phyloP scores from a whole-genome alignment of 2,329 filamentous ascomycete species.

The Apiospora rasikravindrae region DNA sequence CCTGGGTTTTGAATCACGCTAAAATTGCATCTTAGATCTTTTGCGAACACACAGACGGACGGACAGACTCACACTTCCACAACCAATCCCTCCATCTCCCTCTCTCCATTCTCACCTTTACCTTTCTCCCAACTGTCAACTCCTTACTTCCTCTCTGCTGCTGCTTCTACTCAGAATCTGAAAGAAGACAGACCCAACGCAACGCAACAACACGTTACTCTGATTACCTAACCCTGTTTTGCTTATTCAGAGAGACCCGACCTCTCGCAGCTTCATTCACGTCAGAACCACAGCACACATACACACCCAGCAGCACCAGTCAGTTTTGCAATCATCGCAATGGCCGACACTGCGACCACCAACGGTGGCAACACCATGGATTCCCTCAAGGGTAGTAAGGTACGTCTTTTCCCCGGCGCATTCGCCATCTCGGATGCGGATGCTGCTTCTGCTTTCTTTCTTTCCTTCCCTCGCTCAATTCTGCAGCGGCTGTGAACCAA shows the following conservation, averaged over 20 bases:
- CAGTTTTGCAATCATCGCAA: constrained; percentile 8
- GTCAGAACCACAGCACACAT: not conserved
- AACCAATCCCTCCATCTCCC: not conserved
- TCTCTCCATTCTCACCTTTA: not conserved
- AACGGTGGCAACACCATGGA: constrained; percentile 55
- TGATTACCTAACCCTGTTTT: not conserved
- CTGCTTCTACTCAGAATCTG: not conserved
- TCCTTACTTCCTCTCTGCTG: not conserved
- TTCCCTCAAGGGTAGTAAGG: constrained; percentile 60
- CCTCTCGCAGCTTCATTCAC: not conserved
- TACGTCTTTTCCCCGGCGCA: constrained; percentile 38
- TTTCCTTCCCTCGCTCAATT: not conserved
- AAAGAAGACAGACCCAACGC: not conserved
- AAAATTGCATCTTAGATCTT: constrained; percentile 17
- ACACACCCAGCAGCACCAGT: not conserved
- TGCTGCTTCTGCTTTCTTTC: constrained; percentile 4
- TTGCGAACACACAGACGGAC: constrained; percentile 14
- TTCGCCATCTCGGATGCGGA: constrained; percentile 19
- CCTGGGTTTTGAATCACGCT: constrained; percentile 17
- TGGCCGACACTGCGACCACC: constrained; percentile 50
- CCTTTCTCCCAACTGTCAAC: not conserved
- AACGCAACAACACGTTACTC: not conserved
- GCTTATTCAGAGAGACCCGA: not conserved
- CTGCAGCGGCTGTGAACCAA: constrained; percentile 21
- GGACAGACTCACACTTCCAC: not conserved